Conservation (phyloP, 2,329 filamentous ascomycete species). For the Aspergillus pseudoterreus region DNA sequence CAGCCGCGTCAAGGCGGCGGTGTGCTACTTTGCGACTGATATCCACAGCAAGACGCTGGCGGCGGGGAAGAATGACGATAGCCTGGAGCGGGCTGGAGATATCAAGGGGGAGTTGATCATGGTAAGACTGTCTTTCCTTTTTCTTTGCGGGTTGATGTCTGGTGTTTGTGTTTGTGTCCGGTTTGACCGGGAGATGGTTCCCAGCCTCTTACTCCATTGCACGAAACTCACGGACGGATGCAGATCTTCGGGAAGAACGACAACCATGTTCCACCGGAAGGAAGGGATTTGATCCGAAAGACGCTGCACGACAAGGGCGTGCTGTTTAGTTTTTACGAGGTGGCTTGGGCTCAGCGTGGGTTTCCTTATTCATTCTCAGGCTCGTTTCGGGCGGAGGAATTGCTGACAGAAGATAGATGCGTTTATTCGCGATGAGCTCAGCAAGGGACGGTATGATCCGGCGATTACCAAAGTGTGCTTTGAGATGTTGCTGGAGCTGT, state of each 20-base stretch:
- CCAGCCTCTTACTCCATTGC: neutral
- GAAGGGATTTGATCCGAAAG: conserved; percentile 76
- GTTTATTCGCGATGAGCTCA: conserved; percentile 88
- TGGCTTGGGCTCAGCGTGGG: conserved; percentile 83
- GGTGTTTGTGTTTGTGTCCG: too few species aligned
- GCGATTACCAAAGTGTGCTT: conserved; percentile 84
- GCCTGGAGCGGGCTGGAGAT: conserved; percentile 56
- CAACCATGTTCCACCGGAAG: conserved; percentile 79
- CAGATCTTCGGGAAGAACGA: conserved; percentile 86
- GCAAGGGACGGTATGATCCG: conserved; percentile 90
- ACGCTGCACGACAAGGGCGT: conserved; percentile 74
- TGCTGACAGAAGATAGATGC: conserved; percentile 53
- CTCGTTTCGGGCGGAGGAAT: conserved; percentile 1
- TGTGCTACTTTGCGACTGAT: conserved; percentile 91
- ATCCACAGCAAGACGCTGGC: conserved; percentile 78
- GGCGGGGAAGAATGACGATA: conserved; percentile 61
- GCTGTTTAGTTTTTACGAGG: conserved; percentile 79
- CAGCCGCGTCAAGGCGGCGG: conserved; percentile 67
- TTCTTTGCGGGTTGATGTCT: neutral
- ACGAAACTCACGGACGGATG: conserved; percentile 1
- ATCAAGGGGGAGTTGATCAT: conserved; percentile 78
- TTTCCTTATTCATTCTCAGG: neutral
- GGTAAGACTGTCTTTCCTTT: conserved; percentile 35
- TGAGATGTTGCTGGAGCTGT: conserved; percentile 83
- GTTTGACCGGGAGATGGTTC: too few species aligned